Evolutionary conservation across 768 basidiomycete species (phyloP).

Genomic region (Candolleomyces efflorescens): DNA sequence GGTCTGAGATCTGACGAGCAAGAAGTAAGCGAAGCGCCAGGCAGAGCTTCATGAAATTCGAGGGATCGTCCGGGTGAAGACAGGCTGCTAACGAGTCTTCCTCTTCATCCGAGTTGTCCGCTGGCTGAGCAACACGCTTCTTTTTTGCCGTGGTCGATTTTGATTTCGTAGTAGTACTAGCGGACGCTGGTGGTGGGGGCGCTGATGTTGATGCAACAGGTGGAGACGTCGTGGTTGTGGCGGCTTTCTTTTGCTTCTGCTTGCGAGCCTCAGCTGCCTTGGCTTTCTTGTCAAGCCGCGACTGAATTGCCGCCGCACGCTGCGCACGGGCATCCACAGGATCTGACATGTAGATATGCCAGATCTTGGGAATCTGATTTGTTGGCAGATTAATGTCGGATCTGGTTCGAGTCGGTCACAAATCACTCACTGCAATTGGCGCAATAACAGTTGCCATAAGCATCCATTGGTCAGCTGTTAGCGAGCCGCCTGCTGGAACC

Average conservation of each 20-base stretch:
- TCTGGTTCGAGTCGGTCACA: no score
- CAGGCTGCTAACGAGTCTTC: neutral
- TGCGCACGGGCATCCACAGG: neutral
- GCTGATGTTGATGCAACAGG: no score
- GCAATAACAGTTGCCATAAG: constrained; percentile 22
- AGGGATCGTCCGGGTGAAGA: neutral
- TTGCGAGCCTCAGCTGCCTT: neutral
- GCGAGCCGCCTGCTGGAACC: constrained; percentile 27
- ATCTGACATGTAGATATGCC: neutral
- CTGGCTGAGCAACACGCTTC: no score
- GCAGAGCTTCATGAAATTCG: neutral
- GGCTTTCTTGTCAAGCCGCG: neutral
- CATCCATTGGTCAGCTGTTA: constrained; percentile 32
- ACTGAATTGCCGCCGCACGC: neutral
- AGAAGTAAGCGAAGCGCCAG: neutral
- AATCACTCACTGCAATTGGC: constrained; percentile 21
- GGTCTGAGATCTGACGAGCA: neutral
- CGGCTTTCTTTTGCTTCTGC: no score
- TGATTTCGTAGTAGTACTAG: no score
- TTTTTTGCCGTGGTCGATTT: no score
- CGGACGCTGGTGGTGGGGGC: no score
- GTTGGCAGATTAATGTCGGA: no score
- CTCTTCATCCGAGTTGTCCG: neutral
- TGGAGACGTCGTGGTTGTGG: no score
- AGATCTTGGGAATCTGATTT: neutral